Base-by-base conservation (phyloP, 2,329 filamentous ascomycete genomes). In the Pseudogymnoascus sp. region DNA sequence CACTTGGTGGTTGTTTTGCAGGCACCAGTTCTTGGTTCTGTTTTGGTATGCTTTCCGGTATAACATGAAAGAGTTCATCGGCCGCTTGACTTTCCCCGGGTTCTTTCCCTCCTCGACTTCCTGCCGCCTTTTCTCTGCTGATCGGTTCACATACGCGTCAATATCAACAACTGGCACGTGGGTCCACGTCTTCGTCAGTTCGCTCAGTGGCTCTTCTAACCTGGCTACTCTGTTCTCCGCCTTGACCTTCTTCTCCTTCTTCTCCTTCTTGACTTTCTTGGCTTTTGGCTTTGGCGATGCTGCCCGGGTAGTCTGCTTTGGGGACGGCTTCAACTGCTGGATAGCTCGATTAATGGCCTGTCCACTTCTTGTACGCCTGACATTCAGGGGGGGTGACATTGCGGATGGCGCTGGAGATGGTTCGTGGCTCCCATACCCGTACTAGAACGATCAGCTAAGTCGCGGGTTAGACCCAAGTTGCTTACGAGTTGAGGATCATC, bases 11-110 rank as follows among this genome's bases (percentile, higher is more conserved):
- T 97, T 97, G 75, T 95, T 93, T 70, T 95, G 86, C 13, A 85
- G 79, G 69, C 89, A 90, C 80, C 87, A 90, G 61, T 84, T 81
- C 75, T 96, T 96, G 64, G 90, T 91, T 33, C 92, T 82, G 66
- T 95, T 90, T 65, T 96, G 90, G 72, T 91, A 97, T 6, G 91
- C 91, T 68, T 95, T 96, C 44, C 95, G 88, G 75, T 99, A 99
- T 61, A 99, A 80, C 89, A 99, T 96, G 78, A 97, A 99, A 0
- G 91, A 93, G 75, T 99, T 99, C 88, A 97, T 96, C 2, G 95
- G 93, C 31, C 95, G 83, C 70, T 93, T 91, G 68, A 97, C 83
- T 73, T 93, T 92, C 26, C 90, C 90, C 1, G 79, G 80, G 37
- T 86, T 79, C 70, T 87, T 91, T 64, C 86, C 83, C 69, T 84